Conservation (phyloP, 352 stramenopile species). For the Phytophthora vignae region DNA sequence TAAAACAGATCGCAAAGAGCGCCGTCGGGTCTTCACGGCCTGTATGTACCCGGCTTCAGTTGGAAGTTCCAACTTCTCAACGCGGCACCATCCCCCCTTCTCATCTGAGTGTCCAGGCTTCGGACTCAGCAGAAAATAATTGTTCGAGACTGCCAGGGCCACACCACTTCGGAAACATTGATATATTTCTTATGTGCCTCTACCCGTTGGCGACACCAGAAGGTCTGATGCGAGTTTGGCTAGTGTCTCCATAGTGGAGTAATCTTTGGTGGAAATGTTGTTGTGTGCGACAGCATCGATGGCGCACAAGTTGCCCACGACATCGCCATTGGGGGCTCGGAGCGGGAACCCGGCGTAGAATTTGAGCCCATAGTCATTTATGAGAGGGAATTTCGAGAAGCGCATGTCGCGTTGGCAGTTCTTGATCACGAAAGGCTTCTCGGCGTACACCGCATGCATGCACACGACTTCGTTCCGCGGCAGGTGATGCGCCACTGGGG, state of each 20-base stretch:
- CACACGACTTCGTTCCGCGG: conserved; percentile 66
- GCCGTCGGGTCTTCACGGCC: no score
- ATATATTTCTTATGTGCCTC: no score
- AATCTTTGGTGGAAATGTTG: conserved; percentile 71
- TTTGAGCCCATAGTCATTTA: conserved; percentile 58
- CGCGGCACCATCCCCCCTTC: no score
- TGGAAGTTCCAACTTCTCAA: no score
- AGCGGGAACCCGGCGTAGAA: conserved; percentile 76
- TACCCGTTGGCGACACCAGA: no score
- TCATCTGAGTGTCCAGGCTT: no score
- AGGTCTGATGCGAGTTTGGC: conserved; percentile 62
- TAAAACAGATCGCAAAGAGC: no score
- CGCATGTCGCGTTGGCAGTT: conserved; percentile 71
- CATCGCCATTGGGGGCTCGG: conserved; percentile 49
- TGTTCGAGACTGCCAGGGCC: no score
- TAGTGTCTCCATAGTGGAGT: conserved; percentile 70
- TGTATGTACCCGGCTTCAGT: no score
- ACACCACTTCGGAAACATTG: no score
- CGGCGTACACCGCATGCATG: conserved; percentile 62
- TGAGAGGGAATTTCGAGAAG: conserved; percentile 56
- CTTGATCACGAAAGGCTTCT: conserved; percentile 70
- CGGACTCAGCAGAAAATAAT: no score
- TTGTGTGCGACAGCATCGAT: conserved; percentile 51
- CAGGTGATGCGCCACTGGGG: conserved; percentile 31
- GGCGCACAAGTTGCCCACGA: conserved; percentile 57